A percentile compares a stretch with the other conserved stretches of the same genome.
Evolutionary conservation across 1,139 yeast species (phyloP).

Genomic region (Sugiyamaella japonica): DNA sequence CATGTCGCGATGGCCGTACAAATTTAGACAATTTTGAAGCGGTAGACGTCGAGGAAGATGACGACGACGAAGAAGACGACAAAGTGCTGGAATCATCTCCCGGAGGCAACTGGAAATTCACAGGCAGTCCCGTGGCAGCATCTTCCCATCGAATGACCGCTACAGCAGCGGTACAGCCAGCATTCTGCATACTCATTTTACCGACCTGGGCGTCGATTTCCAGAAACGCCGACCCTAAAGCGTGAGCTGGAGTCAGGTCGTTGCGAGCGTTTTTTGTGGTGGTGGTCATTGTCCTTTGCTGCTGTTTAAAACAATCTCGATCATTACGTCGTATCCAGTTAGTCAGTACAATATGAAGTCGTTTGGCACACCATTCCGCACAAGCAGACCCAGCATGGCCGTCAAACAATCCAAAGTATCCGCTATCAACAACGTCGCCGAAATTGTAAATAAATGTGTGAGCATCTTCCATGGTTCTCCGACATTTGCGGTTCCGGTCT

Average conservation of each 20-base stretch:
- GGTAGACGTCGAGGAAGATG: slow-evolving; percentile 8
- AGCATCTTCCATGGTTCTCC: slow-evolving; percentile 95
- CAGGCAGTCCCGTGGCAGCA: slow-evolving; percentile 21
- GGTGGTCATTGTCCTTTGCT: slow-evolving; percentile 4
- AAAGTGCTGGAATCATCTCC: slow-evolving; percentile 6
- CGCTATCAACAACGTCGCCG: slow-evolving; percentile 88
- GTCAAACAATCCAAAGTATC: slow-evolving; percentile 93
- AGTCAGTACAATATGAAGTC: slow-evolving; percentile 68
- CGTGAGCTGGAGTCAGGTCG: slow-evolving; percentile 33
- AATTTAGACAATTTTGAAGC: slow-evolving; percentile 12
- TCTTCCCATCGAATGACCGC: slow-evolving; percentile 86
- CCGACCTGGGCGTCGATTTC: slow-evolving; percentile 73
- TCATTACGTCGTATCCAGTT: slow-evolving; percentile 47
- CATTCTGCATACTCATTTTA: slow-evolving; percentile 55
- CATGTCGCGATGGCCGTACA: slow-evolving; percentile 3
- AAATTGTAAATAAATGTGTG: slow-evolving; percentile 92
- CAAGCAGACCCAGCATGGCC: slow-evolving; percentile 97
- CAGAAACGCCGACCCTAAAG: slow-evolving; percentile 51
- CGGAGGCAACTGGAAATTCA: neutral
- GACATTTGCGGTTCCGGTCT: slow-evolving; percentile 74
- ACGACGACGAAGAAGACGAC: slow-evolving; percentile 9
- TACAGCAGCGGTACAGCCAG: slow-evolving; percentile 96
- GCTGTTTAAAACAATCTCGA: slow-evolving; percentile 25
- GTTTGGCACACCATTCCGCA: slow-evolving; percentile 94
- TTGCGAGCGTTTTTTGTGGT: neutral